Conservation (phyloP, 768 basidiomycete genomes). For the Rhizopogon vulgaris region DNA sequence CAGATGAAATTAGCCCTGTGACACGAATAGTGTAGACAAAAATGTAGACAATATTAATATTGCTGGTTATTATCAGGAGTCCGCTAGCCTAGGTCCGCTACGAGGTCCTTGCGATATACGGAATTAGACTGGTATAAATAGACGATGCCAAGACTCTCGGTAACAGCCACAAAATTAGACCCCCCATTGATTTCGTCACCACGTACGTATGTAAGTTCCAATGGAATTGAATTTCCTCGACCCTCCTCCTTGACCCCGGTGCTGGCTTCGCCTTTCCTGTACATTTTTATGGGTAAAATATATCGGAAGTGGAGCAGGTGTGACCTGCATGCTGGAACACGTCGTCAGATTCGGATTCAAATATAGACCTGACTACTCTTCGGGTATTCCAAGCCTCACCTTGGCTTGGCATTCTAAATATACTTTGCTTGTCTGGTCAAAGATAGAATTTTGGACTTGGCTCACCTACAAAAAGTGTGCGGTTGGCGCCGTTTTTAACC, state of each 20-base stretch:
- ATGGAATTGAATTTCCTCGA: not conserved
- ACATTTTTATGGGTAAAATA: not conserved
- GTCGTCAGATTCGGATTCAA: constrained; percentile 11
- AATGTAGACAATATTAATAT: no score
- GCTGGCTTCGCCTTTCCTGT: not conserved
- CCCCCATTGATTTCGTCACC: not conserved
- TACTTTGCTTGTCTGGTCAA: constrained; percentile 31
- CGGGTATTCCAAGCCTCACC: constrained; percentile 29
- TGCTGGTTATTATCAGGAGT: not conserved
- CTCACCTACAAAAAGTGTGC: constrained; percentile 35
- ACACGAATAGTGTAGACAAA: not conserved
- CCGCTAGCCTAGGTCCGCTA: no score
- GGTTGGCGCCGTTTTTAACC: constrained; percentile 13
- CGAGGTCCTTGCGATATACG: not conserved
- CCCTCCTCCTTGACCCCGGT: no score
- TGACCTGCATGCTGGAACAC: not conserved
- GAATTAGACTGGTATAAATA: constrained; percentile 2
- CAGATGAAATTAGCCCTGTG: not conserved
- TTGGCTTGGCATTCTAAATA: constrained; percentile 41
- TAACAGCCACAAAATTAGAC: constrained; percentile 1
- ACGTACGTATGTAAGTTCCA: not conserved
- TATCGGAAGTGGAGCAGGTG: not conserved
- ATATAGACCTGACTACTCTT: constrained; percentile 16
- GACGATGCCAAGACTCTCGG: not conserved
- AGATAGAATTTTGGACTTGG: constrained; percentile 43